These are phyloP conservation scores for Leishmania lainsoni DNA, from an alignment of 208 protist species.

Conservation along the genomic window DNA sequence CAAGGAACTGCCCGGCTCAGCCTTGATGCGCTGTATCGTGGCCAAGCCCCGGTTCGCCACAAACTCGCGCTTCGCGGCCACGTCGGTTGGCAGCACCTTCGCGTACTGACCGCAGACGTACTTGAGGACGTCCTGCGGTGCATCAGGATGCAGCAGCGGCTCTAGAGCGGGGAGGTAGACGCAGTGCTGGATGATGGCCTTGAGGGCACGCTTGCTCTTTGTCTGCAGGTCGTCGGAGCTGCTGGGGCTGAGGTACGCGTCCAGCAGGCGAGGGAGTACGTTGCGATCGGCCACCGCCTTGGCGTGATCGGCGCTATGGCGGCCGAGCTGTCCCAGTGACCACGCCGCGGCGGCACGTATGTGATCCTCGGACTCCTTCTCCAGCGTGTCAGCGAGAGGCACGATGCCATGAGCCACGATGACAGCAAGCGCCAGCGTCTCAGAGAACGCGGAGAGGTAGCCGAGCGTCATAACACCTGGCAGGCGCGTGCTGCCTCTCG, in stretches of 20 bases:
- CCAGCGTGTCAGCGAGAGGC: slow-evolving; percentile 92
- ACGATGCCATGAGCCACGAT: slow-evolving; percentile 94
- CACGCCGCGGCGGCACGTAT: slow-evolving; percentile 94
- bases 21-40: slow-evolving; percentile 96
- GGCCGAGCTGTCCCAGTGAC: slow-evolving; percentile 96
- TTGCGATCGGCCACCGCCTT: slow-evolving; percentile 96
- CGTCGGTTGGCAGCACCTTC: slow-evolving; percentile 98
- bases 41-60: slow-evolving; percentile 94
- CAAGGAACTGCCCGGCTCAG: slow-evolving; percentile 95
- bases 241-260: slow-evolving; percentile 88
- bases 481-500: slow-evolving; percentile 88
- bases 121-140: slow-evolving; percentile 96
- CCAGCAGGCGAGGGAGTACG: slow-evolving; percentile 94
- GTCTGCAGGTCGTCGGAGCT: slow-evolving; percentile 94
- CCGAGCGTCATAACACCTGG: slow-evolving; percentile 98
- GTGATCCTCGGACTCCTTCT: slow-evolving; percentile 95
- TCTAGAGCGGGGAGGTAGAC: slow-evolving; percentile 96
- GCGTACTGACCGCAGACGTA: slow-evolving; percentile 98
- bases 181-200: slow-evolving; percentile 97
- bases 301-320: slow-evolving; percentile 97
- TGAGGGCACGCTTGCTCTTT: slow-evolving; percentile 97
- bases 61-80: slow-evolving; percentile 96
- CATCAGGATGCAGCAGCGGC: slow-evolving; percentile 94
- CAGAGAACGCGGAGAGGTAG: slow-evolving; percentile 98
- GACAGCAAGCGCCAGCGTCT: slow-evolving; percentile 96